phyloP scores from a whole-genome alignment of 495 filamentous ascomycete species.

The Penicillium canescens region DNA sequence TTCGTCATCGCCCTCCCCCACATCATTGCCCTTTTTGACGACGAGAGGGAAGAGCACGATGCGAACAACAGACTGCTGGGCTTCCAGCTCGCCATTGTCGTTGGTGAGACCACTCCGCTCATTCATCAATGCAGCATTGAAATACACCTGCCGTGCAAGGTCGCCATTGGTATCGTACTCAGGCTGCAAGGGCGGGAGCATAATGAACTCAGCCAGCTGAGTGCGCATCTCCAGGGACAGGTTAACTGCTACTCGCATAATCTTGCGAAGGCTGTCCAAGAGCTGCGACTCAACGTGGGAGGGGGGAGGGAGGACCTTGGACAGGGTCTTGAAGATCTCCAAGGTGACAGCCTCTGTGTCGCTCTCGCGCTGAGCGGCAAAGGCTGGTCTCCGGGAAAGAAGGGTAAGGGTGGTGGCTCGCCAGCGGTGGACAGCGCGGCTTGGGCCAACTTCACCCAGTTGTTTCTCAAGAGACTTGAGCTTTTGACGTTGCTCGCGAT shows the following conservation, averaged over 20 bases:
- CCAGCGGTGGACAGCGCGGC: constrained; percentile 88
- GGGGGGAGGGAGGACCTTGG: constrained; percentile 80
- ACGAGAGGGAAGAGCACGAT: constrained; percentile 93
- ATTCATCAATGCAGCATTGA: constrained; percentile 91
- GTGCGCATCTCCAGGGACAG: constrained; percentile 95
- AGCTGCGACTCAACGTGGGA: constrained; percentile 71
- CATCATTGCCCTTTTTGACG: constrained; percentile 89
- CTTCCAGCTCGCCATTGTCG: constrained; percentile 76
- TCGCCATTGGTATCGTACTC: constrained; percentile 94
- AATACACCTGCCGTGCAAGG: constrained; percentile 74
- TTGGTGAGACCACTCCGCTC: constrained; percentile 72
- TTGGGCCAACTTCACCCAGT: constrained; percentile 81
- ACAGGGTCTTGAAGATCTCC: constrained; percentile 78
- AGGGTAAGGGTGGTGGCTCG: constrained; percentile 90
- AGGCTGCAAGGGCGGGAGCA: constrained; percentile 93
- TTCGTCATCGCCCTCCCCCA: constrained; percentile 81
- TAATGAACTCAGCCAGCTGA: constrained; percentile 93
- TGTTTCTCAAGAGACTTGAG: constrained; percentile 91
- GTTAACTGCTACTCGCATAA: constrained; percentile 78
- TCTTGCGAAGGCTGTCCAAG: constrained; percentile 75
- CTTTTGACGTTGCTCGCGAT: constrained; percentile 93
- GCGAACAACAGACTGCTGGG: constrained; percentile 72
- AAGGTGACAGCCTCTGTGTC: constrained; percentile 90
- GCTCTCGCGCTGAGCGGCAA: constrained; percentile 70
- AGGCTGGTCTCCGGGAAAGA: constrained; percentile 72